Percentiles rank a stretch among this genome's conserved stretches.
Evolutionary conservation across 1,284 basidiomycete species (phyloP).

Genomic region (Neonothopanus nambi): DNA sequence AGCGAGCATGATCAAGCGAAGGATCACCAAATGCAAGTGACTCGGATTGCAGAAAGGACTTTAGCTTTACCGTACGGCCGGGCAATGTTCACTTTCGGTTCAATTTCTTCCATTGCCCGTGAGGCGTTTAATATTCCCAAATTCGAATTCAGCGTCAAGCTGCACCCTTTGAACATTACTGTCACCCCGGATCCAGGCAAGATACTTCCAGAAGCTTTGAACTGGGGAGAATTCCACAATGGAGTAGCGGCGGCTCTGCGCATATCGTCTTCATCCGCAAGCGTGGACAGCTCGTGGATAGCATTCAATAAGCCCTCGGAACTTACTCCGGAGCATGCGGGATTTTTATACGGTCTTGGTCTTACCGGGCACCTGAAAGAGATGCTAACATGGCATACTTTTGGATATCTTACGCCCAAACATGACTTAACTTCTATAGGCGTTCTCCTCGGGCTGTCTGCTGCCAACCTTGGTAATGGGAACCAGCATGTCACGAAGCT

Average conservation of each 20-base stretch:
- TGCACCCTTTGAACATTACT: constrained; percentile 68
- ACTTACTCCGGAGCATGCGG: constrained; percentile 89
- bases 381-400: constrained; percentile 88
- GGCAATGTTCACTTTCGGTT: constrained; percentile 86
- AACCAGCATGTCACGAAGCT: constrained; percentile 90
- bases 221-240: constrained; percentile 98
- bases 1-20: constrained; percentile 81
- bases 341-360: constrained; percentile 92
- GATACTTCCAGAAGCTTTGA: constrained; percentile 67
- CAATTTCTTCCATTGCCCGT: constrained; percentile 67
- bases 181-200: constrained; percentile 67
- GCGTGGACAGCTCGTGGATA: constrained; percentile 90
- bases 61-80: constrained; percentile 84
- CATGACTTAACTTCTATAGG: constrained; percentile 95
- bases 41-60: constrained; percentile 82
- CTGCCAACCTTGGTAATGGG: constrained; percentile 87
- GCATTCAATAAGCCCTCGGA: constrained; percentile 89
- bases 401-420: constrained; percentile 91
- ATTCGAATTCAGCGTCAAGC: constrained; percentile 75
- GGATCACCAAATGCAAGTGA: constrained; percentile 79
- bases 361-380: constrained; percentile 87
- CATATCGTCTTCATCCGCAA: constrained; percentile 74
- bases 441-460: constrained; percentile 87
- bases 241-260: constrained; percentile 92
- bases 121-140: constrained; percentile 81